Percentiles rank a stretch among this genome's conserved stretches.
Conservation (phyloP, 2,329 filamentous ascomycete genomes). For the Golovinomyces cichoracearum region DNA sequence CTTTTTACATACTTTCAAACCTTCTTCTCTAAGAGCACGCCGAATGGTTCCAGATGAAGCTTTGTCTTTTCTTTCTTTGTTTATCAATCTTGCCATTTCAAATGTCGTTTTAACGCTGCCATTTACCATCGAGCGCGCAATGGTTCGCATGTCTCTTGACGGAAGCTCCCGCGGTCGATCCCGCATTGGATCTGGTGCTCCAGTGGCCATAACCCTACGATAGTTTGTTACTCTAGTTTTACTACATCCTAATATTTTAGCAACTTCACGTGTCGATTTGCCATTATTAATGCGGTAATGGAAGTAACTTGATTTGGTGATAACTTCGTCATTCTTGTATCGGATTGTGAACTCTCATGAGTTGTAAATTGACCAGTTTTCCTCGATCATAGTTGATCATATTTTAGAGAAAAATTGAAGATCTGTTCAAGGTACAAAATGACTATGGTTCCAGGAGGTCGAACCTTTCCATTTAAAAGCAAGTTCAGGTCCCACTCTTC, state of each 20-base stretch:
- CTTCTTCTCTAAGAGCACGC: not conserved
- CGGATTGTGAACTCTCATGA: not conserved
- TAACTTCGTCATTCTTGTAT: too few species aligned
- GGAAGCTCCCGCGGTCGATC: not conserved
- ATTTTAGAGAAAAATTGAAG: not conserved
- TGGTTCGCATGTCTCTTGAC: not conserved
- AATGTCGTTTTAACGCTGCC: not conserved
- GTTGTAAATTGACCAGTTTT: not conserved
- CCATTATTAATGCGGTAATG: not conserved
- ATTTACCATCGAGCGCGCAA: not conserved
- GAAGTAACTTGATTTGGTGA: too few species aligned
- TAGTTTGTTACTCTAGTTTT: not conserved
- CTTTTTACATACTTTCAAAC: not conserved
- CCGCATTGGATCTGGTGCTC: not conserved
- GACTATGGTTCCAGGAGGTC: not conserved
- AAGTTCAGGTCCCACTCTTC: not conserved
- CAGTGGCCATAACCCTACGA: not conserved
- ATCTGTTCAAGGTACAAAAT: not conserved
- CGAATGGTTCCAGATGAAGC: not conserved
- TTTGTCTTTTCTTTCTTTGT: not conserved
- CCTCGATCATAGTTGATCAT: not conserved
- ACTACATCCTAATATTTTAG: not conserved
- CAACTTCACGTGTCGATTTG: constrained; percentile 1
- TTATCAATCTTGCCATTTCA: not conserved
- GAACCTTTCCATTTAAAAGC: not conserved